Conservation (phyloP, 148 eudicot species). For the Polygonum maritimum region DNA sequence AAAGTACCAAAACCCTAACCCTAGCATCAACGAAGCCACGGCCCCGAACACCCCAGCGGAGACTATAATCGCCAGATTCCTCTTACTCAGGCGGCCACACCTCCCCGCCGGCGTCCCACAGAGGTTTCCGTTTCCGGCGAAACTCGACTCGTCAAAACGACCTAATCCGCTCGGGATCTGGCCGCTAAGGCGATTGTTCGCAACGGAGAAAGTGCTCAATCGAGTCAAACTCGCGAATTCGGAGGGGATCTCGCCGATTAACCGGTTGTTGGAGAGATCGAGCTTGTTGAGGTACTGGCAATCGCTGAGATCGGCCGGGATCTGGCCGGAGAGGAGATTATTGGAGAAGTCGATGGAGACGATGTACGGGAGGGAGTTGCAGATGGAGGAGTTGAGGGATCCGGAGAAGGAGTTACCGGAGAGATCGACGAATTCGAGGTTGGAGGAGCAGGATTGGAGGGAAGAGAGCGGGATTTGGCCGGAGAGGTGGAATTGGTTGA, state of each 20-base stretch:
- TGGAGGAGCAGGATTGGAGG: conserved; percentile 35
- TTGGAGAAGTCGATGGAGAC: conserved; percentile 53
- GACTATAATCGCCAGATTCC: conserved; percentile 12
- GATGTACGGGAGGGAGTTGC: conserved; percentile 65
- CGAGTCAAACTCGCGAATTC: neutral
- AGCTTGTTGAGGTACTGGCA: conserved; percentile 10
- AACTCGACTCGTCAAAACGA: neutral
- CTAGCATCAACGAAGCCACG: conserved; percentile 34
- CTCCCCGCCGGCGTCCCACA: conserved; percentile 9
- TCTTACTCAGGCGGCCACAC: conserved; percentile 1
- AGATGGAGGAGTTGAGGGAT: conserved; percentile 43
- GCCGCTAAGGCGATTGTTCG: no score
- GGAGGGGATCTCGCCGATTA: neutral
- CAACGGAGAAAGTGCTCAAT: no score
- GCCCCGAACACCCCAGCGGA: conserved; percentile 8
- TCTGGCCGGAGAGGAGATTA: conserved; percentile 48
- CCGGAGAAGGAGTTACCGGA: conserved; percentile 64
- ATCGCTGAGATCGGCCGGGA: conserved; percentile 15
- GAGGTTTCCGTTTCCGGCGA: conserved; percentile 4
- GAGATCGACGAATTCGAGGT: conserved; percentile 48
- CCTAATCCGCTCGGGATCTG: no score
- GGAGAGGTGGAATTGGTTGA: conserved; percentile 29
- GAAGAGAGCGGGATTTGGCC: conserved; percentile 44
- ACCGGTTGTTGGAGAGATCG: neutral
- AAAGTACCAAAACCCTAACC: conserved; percentile 45